A percentile compares a stretch with the other conserved stretches of the same genome.
These are phyloP conservation scores for Hypomyces perniciosus DNA, from an alignment of 2,329 filamentous ascomycete species.

Conservation along the genomic window DNA sequence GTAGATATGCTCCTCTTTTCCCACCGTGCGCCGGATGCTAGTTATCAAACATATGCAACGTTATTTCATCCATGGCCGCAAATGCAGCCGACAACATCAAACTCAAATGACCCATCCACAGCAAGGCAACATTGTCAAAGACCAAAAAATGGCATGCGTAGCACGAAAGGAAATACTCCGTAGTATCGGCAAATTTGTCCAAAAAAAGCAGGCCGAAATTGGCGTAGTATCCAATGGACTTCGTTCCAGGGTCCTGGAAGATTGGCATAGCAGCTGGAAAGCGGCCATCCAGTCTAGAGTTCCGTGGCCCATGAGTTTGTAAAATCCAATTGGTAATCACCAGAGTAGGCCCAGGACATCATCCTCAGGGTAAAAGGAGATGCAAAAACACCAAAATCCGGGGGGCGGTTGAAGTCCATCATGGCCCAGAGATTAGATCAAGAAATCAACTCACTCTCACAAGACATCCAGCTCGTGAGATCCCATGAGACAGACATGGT, in stretches of 20 bases:
- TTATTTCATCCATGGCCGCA: conserved; percentile 27
- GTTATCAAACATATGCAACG: conserved; percentile 27
- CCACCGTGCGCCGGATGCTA: conserved; percentile 24
- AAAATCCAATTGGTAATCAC: conserved; percentile 14
- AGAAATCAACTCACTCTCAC: conserved; percentile 27
- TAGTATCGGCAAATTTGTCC: conserved; percentile 1
- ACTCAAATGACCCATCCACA: conserved; percentile 19
- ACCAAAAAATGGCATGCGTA: conserved; percentile 13
- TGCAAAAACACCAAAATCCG: conserved; percentile 21
- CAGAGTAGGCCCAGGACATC: conserved; percentile 10
- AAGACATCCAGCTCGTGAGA: conserved; percentile 9
- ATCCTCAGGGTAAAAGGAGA: conserved; percentile 5
- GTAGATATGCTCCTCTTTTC: conserved; percentile 23
- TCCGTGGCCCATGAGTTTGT: conserved; percentile 1
- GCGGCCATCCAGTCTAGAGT: conserved; percentile 7
- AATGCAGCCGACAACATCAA: conserved; percentile 19
- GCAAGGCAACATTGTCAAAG: conserved; percentile 13
- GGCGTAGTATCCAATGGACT: conserved; percentile 5
- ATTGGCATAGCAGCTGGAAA: conserved; percentile 1
- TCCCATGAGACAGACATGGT: neutral
- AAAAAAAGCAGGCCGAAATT: conserved; percentile 4
- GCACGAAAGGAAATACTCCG: conserved; percentile 4
- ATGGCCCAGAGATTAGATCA: conserved; percentile 23
- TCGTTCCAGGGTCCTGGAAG: conserved; percentile 9
- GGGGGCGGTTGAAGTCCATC: conserved; percentile 20